A percentile compares a stretch with the other conserved stretches of the same genome.
phyloP scores from a whole-genome alignment of 2,329 filamentous ascomycete species.

The Dothidotthia symphoricarpi region DNA sequence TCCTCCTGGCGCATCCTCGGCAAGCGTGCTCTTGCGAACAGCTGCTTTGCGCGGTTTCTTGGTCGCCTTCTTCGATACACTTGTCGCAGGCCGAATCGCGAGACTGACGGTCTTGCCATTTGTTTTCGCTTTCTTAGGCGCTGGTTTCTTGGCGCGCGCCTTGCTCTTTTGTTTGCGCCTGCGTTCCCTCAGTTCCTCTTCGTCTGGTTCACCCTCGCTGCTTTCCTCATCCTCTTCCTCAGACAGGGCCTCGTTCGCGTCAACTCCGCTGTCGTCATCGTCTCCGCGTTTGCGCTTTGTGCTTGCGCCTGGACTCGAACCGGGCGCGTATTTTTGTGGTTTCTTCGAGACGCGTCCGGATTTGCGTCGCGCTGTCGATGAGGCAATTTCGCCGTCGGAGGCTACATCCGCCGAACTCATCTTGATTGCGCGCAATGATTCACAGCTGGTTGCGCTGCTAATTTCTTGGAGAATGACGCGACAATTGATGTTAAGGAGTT shows the following conservation, averaged over 20 bases:
- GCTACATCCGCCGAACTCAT: slow-evolving; percentile 33
- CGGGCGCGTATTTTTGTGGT: slow-evolving; percentile 35
- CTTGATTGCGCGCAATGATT: slow-evolving; percentile 21
- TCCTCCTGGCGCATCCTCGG: slow-evolving; percentile 52
- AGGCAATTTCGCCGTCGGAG: slow-evolving; percentile 25
- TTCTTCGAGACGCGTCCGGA: slow-evolving; percentile 44
- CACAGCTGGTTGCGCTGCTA: slow-evolving; percentile 6
- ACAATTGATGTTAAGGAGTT: slow-evolving; percentile 20
- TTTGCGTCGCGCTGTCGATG: slow-evolving; percentile 38
- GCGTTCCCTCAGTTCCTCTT: slow-evolving; percentile 41
- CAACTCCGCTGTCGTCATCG: slow-evolving; percentile 32
- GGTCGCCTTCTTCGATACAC: slow-evolving; percentile 42
- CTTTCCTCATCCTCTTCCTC: slow-evolving; percentile 34
- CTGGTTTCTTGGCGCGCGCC: slow-evolving; percentile 39
- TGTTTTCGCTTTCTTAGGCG: slow-evolving; percentile 56
- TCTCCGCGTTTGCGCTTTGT: slow-evolving; percentile 40
- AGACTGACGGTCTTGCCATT: slow-evolving; percentile 52
- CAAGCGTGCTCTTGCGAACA: slow-evolving; percentile 52
- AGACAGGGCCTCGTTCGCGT: slow-evolving; percentile 23
- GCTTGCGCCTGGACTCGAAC: slow-evolving; percentile 29
- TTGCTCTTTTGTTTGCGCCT: slow-evolving; percentile 36
- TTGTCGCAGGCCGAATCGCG: slow-evolving; percentile 52
- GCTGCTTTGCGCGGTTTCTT: slow-evolving; percentile 51
- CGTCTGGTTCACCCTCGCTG: slow-evolving; percentile 41
- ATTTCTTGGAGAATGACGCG: slow-evolving; percentile 10